Base-by-base conservation (phyloP, 179 eudicot genomes). In the Silene noctiflora region DNA sequence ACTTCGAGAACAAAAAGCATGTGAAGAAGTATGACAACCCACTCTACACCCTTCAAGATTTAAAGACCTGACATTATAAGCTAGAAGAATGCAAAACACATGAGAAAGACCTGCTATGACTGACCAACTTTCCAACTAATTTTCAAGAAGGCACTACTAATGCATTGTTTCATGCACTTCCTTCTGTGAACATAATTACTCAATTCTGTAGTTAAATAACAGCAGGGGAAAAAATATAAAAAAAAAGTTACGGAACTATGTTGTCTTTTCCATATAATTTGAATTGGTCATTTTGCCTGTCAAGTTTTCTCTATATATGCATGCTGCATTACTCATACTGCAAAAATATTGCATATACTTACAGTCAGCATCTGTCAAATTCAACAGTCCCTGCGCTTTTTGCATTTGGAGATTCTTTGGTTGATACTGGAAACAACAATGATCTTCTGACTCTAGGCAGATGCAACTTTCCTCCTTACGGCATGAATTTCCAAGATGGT, bases 381-480 rank as follows among this genome's bases (percentile, higher is more conserved):
- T 51, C 61, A 4, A 12, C 61, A 71, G 62, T 64, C 6, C 62
- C 77, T 42, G 77, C 77, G 11, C 11, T 75, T 75, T 75, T 63
- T 75, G 77, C 71, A 3, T 75, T 46, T 64, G 77, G 77, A 63
- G 77, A 64, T 29, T 75, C 77, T 14, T 16, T 48, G n/a, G 59
- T 64, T 29, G 77, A 75, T 64, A 44, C 77, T 16, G 71, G 77
- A 27, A 75, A 75, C 62, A 64, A 65, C 58, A 76, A 76, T 14
- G 33, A 67, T 16, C 71, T 76, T 35, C 46, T 67, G 29, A 76
- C 78, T 59, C 6, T 76, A 67, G 35, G 71, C 60, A 66, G 72
- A n/a, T 48, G 71, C 46, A 31, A 75, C 31, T 66, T 65, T 56
- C 78, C 78, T 6, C 78, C 78, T 4, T 75, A 75, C 33, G 78